Evolutionary conservation across 2,329 filamentous ascomycete species (phyloP).

Genomic region (Penicillium sp.): DNA sequence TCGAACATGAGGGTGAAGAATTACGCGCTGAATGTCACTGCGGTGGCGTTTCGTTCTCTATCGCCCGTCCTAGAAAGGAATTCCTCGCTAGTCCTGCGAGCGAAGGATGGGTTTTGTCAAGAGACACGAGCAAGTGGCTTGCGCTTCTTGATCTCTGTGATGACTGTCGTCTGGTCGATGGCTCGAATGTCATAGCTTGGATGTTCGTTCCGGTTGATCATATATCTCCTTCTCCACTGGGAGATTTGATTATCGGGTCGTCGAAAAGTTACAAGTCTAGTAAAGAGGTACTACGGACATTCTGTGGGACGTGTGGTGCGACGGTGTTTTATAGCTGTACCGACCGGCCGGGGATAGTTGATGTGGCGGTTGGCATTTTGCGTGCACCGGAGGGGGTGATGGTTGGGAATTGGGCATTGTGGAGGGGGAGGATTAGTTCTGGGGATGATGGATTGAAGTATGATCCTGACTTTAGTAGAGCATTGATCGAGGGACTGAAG

Average conservation of each 20-base stretch:
- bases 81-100: constrained; percentile 28
- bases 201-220: constrained; percentile 39
- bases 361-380: constrained; percentile 46
- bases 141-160: constrained; percentile 30
- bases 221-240: constrained; percentile 30
- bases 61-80: constrained; percentile 37
- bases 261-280: constrained; percentile 42
- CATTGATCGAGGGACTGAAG: constrained; percentile 19
- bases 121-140: constrained; percentile 26
- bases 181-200: constrained; percentile 44
- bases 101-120: constrained; percentile 15
- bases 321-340: constrained; percentile 41
- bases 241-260: constrained; percentile 34
- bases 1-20: background rate
- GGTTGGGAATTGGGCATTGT: constrained; percentile 46
- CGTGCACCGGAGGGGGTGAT: constrained; percentile 39
- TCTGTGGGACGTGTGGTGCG: constrained; percentile 49
- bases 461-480: constrained; percentile 19
- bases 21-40: constrained; percentile 47
- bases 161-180: constrained; percentile 43
- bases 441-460: constrained; percentile 20
- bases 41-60: constrained; percentile 43
- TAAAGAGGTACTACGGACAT: constrained; percentile 37
- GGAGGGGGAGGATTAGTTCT: constrained; percentile 34
- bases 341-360: constrained; percentile 38